Base-by-base conservation (phyloP, 2,329 filamentous ascomycete genomes). In the Diplodia sapinea region DNA sequence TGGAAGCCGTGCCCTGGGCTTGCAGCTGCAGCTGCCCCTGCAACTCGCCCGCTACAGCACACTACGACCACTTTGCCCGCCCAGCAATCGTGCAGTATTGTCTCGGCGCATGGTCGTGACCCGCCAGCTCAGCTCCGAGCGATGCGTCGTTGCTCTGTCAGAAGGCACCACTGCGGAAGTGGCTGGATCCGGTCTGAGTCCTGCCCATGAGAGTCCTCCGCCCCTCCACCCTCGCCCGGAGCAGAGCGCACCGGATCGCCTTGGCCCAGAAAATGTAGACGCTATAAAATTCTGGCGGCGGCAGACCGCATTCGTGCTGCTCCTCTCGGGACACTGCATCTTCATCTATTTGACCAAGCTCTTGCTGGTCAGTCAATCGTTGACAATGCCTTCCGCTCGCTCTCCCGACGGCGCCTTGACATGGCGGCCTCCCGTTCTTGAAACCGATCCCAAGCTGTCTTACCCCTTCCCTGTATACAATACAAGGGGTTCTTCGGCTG, bases 91-190 rank as follows among this genome's bases (percentile, higher is more conserved):
- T 33, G 15, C 29, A 23, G 31, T 62, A 40, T 43, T 23, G 59
- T 63, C 59, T 63, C 59, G 59, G 59, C 59, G 59, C 59, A 63
- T 63, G 59, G 38, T 63, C 29, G 59, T 51, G 59, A 13, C 23
- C 43, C 11, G 29, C 51, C 59, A 63, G 59, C 47, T 63, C 59
- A 63, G 59, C 59, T 63, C 59, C 43, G 57, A 33, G 31, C 38
- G 23, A 36, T n/a, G 36, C 54, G 17, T 56, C 9, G 23, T 7
- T 36, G 33, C 33, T 36, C 20, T 59, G 54, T 40, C 56, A 59
- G 43, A 47, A 47, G 12, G 17, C 15, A 38, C 56, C 15, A 15
- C 17, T 62, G 57, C 57, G 49, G 57, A 40, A 15, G 40, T 62
- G 40, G 57, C 57, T 62, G 31, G 57, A 9, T 62, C 23, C 43